These are phyloP conservation scores for Corymbia maculata DNA, from an alignment of 345 rosid genomes.

Conservation along the genomic window DNA sequence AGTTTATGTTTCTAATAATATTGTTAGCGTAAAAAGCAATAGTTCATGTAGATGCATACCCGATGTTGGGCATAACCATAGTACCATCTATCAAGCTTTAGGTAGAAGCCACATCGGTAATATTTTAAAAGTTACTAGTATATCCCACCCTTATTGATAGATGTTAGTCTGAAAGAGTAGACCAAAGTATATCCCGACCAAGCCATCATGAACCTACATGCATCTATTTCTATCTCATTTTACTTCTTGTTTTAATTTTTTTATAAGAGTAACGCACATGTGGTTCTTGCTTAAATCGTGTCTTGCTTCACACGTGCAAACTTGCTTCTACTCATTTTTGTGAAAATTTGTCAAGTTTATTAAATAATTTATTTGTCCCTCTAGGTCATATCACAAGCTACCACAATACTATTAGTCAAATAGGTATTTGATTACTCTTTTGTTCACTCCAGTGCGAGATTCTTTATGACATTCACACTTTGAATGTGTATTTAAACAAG, in stretches of 20 bases:
- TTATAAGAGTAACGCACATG: not conserved
- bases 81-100: not conserved
- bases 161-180: not conserved
- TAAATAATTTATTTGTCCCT: not conserved
- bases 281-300: not conserved
- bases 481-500: not conserved
- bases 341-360: not conserved
- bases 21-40: not conserved
- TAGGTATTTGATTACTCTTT: not conserved
- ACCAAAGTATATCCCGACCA: not conserved
- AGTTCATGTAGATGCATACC: not conserved
- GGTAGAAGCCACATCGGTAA: not conserved
- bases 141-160: not conserved
- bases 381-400: not conserved
- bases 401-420: not conserved
- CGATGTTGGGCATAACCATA: not conserved
- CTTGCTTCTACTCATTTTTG: not conserved
- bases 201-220: not conserved
- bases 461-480: not conserved
- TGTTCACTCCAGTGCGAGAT: not conserved
- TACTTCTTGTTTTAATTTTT: not conserved
- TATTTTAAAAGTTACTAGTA: not conserved
- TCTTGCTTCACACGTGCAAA: not conserved
- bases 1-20: not conserved
- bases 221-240: not conserved